A percentile compares a stretch with the other conserved stretches of the same genome.
Evolutionary conservation across 805 yeast species (phyloP).

Genomic region (Clavispora carvajalis): DNA sequence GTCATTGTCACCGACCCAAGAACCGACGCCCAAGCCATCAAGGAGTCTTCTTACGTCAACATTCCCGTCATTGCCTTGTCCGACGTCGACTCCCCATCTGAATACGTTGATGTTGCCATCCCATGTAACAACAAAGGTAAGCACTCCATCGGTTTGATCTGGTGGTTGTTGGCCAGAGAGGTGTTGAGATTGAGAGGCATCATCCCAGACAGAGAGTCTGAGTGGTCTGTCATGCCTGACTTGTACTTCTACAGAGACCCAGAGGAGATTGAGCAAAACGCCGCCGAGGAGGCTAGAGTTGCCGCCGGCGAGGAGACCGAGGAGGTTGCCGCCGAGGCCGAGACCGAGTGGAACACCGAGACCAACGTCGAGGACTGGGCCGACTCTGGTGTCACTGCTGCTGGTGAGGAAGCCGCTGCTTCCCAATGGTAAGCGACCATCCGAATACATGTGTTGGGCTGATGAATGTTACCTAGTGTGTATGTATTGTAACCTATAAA

Average conservation of each 20-base stretch:
- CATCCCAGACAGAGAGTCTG: conserved; percentile 90
- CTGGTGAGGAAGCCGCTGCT: conserved; percentile 75
- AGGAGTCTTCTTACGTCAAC: conserved; percentile 99
- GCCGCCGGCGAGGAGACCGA: conserved; percentile 50
- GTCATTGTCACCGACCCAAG: conserved; percentile 99
- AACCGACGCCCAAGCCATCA: conserved; percentile 99
- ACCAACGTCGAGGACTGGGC: conserved; percentile 67
- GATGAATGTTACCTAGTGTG: conserved; percentile 16
- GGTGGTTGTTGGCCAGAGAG: conserved; percentile 99
- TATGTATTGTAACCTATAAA: conserved; percentile 19
- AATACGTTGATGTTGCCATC: conserved; percentile 98
- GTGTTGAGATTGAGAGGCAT: conserved; percentile 98
- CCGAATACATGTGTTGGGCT: conserved; percentile 8
- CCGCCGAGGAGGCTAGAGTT: conserved; percentile 48
- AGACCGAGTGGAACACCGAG: conserved; percentile 51
- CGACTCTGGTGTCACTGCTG: conserved; percentile 47
- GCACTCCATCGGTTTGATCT: conserved; percentile 98
- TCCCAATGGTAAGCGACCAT: conserved; percentile 35
- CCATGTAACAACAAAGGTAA: conserved; percentile 99
- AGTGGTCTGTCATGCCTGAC: conserved; percentile 99
- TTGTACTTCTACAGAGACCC: conserved; percentile 99
- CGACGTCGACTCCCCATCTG: conserved; percentile 97
- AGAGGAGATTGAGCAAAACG: conserved; percentile 90
- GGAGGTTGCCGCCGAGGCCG: conserved; percentile 57
- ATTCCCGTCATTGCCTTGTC: conserved; percentile 99